A percentile compares a stretch with the other conserved stretches of the same genome.
phyloP scores from a whole-genome alignment of 352 stramenopile genomes.

The Pythium plurisporium region DNA sequence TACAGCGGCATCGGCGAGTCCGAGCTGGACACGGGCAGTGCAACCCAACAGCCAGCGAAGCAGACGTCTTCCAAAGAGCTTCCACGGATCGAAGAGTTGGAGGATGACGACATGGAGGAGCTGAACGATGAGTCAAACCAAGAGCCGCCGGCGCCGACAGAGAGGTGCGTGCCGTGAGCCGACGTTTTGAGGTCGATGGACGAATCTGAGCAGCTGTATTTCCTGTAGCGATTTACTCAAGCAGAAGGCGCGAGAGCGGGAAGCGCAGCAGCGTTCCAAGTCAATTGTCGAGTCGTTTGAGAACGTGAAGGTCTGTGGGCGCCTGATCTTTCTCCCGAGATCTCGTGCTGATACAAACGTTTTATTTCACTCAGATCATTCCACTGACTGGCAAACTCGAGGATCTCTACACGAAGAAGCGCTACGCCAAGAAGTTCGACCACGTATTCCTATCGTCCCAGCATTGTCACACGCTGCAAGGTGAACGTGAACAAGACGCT shows the following conservation, averaged over 20 bases:
- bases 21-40: constrained; percentile 11
- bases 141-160: constrained; percentile 1
- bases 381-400: constrained; percentile 54
- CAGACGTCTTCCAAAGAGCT: constrained; percentile 9
- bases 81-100: constrained; percentile 23
- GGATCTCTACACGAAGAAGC: constrained; percentile 56
- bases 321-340: not conserved
- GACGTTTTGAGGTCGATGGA: not conserved
- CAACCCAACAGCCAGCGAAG: constrained; percentile 7
- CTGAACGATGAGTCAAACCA: constrained; percentile 15
- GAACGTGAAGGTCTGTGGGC: constrained; percentile 42
- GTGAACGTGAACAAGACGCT: constrained; percentile 5
- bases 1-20: constrained; percentile 80
- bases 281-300: constrained; percentile 50
- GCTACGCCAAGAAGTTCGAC: constrained; percentile 58
- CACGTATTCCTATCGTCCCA: constrained; percentile 66
- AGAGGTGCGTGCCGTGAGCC: not conserved
- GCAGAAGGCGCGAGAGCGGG: constrained; percentile 25
- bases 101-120: constrained; percentile 19
- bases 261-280: constrained; percentile 34
- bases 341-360: not conserved
- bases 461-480: constrained; percentile 48
- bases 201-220: not conserved
- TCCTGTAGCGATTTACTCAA: constrained; percentile 25
- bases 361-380: constrained; percentile 41